Evolutionary conservation across 768 basidiomycete genomes (phyloP), one percentile per base, ranked within the genome.

Genomic region (Galerina marginata): DNA sequence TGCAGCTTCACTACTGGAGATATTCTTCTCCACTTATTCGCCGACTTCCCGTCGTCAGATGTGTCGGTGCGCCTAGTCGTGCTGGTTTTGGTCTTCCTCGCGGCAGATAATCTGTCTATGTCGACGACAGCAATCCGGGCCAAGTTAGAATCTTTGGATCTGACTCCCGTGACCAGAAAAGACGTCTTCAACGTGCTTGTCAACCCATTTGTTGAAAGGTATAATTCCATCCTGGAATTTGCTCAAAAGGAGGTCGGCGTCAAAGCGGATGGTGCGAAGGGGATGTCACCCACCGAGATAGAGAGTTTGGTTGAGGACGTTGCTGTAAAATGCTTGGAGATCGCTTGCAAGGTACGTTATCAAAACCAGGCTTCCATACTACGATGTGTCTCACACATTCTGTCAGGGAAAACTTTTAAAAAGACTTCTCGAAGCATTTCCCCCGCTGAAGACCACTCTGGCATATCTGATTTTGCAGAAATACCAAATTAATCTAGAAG

Each of bases 171-270:
- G 52, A 84, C 83, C 44, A 76, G 74, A 60, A 76, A 79, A 56
- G 91, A 92, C 73, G 75, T 88, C 40, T 77, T 81, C 52, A 83
- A 87, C 68, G 75, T 92, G 47, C 79, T 92, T 55, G 69, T 85
- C 54, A 91, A 85, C 69, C 88, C 89, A 26, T 92, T 91, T 67
- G 81, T 89, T 44, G 89, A 91, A 66, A 80, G 83, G 55, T 83
- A 80, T 67, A 65, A 74, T 48, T 70, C 78, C 44, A 70, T 89
- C 16, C 67, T 88, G 48, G 79, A 84, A 48, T 92, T 85, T 62
- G 76, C 80, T 43, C 69, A 69, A 37, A 55, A 69, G 48, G 79
- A 79, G 67, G 64, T 79, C 46, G 67, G 70, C 36, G 66, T 68
- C 20, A 72, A 66, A 38, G 74, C 69, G 11, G 75, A 74, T 45